phyloP scores from a whole-genome alignment of 495 filamentous ascomycete genomes.

The Penicillium steckii region DNA sequence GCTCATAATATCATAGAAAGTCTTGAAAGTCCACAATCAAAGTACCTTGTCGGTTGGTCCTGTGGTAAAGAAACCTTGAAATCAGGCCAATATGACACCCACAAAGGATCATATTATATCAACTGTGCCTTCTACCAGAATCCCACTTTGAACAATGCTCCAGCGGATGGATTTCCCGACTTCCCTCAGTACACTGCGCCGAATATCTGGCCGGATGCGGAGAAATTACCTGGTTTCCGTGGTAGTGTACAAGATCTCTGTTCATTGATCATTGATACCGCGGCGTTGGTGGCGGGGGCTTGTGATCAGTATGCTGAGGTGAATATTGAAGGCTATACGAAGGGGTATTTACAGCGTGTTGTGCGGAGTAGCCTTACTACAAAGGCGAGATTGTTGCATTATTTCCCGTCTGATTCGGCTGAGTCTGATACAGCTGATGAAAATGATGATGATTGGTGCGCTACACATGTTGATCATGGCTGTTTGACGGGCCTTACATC shows the following conservation, averaged over 20 bases:
- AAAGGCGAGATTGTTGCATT: conserved; percentile 91
- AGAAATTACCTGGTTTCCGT: conserved; percentile 69
- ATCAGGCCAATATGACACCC: conserved; percentile 82
- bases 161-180: conserved; percentile 56
- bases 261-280: conserved; percentile 81
- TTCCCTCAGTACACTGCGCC: conserved; percentile 64
- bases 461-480: conserved; percentile 89
- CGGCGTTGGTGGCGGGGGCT: conserved; percentile 78
- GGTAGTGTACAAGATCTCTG: conserved; percentile 73
- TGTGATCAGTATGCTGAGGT: conserved; percentile 83
- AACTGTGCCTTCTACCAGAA: conserved; percentile 93
- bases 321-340: conserved; percentile 71
- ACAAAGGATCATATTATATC: conserved; percentile 95
- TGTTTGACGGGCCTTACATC: conserved; percentile 92
- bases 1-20: conserved; percentile 31
- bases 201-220: conserved; percentile 81
- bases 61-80: conserved; percentile 93
- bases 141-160: conserved; percentile 56
- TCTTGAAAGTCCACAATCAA: conserved; percentile 46
- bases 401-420: conserved; percentile 56
- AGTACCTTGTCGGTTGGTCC: conserved; percentile 69
- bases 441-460: conserved; percentile 89
- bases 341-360: conserved; percentile 79
- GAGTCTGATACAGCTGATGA: conserved; percentile 5
- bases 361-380: conserved; percentile 83